Evolutionary conservation across 2,329 filamentous ascomycete species (phyloP), one percentile per base, ranked within the genome.

Genomic region (Cordyceps farinosa): DNA sequence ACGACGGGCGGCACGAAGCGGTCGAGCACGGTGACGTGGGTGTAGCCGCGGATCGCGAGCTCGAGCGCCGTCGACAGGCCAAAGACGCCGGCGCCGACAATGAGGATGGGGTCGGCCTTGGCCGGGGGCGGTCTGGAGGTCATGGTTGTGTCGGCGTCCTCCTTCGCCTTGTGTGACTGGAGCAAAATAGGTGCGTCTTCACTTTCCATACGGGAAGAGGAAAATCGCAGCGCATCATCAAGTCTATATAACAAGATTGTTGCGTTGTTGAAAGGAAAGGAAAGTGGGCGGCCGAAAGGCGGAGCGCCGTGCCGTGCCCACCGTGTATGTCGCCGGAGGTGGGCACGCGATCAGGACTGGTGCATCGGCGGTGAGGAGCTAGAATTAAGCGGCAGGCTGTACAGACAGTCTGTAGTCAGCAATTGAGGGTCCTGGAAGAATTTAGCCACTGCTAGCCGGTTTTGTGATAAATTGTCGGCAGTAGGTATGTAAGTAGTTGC

Each of bases 21-120:
- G 64, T 78, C 70, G 66, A 78, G 65, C 56, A 77, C 66, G 17
- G 74, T 74, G 70, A 79, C 67, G 53, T 72, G 69, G 67, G 72
- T 66, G 67, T 74, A 67, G 69, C 70, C 70, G 17, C 66, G 62
- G 15, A 63, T 59, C 3, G 66, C 59, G 29, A 74, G 68, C 59
- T 74, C 69, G 29, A 68, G 62, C 34, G 72, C 72, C 1, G 70
- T 69, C 42, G 67, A 69, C 5, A 74, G 69, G 47, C 72, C 72
- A 63, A 73, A 74, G 30, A 72, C 71, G 40, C 72, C 72, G 7
- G 68, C 70, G 22, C 72, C 72, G 32, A 74, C 66, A 45, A 74
- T 70, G 44, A 74, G 32, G 65, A 73, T 48, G 64, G 69, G 27
- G 42, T 70, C 55, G 17, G 62, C 38, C 52, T 67, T 66, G 36